Evolutionary conservation across 768 basidiomycete species (phyloP), one percentile per base, ranked within the genome.

Genomic region (Xanthoconium purpureum): DNA sequence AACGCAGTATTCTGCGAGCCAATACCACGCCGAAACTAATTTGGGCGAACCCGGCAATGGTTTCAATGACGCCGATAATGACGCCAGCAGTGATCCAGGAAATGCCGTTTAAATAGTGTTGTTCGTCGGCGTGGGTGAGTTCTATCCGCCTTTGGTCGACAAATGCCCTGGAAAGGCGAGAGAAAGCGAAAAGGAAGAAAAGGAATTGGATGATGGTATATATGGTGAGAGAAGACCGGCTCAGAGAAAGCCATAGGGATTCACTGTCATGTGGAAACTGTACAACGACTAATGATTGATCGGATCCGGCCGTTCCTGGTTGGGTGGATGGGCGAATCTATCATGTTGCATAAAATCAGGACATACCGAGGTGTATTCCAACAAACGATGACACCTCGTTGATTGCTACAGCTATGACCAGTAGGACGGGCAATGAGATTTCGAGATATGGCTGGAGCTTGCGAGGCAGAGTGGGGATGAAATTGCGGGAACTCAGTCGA

Each of bases 341-440:
- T 8, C n/a, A 32, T 6, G 39, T 9, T 1, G 29, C 24, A 44
- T 8, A 9, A 20, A 32, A 46, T 12, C 6, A 39, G 24, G n/a
- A n/a, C 80, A 62, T 62, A 88, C 89, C 69, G 48, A 82, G 78
- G 11, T 74, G 71, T 32, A 83, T 75, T 42, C 85, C 84, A 28
- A 85, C 61, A 63, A 91, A 87, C 3, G 89, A 88, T 11, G 82
- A 81, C 14, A 86, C 66, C 57, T 83, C 83, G 65, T 85, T 87
- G 60, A 80, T 67, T 11, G 74, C 70, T 54, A 85, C 56, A 47
- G 85, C 77, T 32, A 77, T 65, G 12, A 87, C 84, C 49, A 90
- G 79, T 56, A 84, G 78, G 32, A 80, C 49, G 33, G 83, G 60
- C 11, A 88, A 71, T 11, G 77, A 65, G 44, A 77, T 70, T 60